These are phyloP conservation scores for Globisporangium okanoganense DNA, from an alignment of 352 stramenopile species.

Conservation along the genomic window DNA sequence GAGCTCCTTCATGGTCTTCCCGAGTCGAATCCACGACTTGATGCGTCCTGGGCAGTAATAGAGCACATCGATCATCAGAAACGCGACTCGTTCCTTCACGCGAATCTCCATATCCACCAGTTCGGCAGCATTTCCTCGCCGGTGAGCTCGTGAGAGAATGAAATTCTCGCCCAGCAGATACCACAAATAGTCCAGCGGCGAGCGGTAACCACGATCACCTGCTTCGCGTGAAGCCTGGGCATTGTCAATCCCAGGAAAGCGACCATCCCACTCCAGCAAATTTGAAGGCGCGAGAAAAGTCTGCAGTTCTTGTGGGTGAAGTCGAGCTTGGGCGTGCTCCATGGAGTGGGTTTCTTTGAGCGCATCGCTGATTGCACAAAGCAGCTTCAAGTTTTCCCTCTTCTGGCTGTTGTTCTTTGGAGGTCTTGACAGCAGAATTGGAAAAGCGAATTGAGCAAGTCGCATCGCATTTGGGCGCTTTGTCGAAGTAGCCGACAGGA, in stretches of 20 bases:
- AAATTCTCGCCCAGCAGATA: conserved; percentile 73
- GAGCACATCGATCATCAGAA: conserved; percentile 57
- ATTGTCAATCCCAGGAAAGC: conserved; percentile 1
- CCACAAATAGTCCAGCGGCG: conserved; percentile 53
- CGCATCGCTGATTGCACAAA: conserved; percentile 49
- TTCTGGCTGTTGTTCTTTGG: conserved; percentile 72
- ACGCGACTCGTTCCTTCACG: conserved; percentile 52
- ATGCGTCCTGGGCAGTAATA: conserved; percentile 55
- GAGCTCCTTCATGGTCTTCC: conserved; percentile 64
- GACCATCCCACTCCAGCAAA: conserved; percentile 27
- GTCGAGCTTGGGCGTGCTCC: neutral
- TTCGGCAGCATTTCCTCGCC: conserved; percentile 52
- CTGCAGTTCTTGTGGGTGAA: conserved; percentile 10
- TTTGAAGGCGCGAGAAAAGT: conserved; percentile 36
- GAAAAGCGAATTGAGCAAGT: conserved; percentile 51
- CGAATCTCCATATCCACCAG: conserved; percentile 56
- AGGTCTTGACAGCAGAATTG: conserved; percentile 46
- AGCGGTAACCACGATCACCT: neutral
- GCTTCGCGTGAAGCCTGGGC: neutral
- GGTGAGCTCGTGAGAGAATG: conserved; percentile 54
- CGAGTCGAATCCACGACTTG: conserved; percentile 63
- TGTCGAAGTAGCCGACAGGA: conserved; percentile 12
- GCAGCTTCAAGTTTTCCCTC: conserved; percentile 66
- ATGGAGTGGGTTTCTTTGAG: conserved; percentile 20
- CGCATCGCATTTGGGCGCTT: conserved; percentile 24